Conservation (phyloP, 805 yeast genomes). For the Ogataea ramenticola region DNA sequence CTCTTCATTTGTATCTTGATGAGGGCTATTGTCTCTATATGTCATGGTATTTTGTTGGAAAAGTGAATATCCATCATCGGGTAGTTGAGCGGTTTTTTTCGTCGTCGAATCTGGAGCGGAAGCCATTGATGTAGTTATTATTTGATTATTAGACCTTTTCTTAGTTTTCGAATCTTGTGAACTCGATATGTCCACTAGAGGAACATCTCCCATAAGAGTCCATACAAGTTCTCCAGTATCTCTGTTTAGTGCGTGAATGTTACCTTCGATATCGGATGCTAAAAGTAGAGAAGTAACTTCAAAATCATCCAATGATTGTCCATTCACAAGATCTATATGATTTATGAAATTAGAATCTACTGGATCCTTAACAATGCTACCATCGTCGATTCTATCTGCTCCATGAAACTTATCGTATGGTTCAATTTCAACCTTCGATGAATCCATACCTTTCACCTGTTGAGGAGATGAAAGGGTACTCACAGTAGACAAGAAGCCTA, state of each 20-base stretch:
- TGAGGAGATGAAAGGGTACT: no score
- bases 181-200: constrained; percentile 39
- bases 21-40: neutral
- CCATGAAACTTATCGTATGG: no score
- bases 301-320: constrained; percentile 16
- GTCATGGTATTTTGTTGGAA: neutral
- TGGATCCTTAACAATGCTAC: no score
- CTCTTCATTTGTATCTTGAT: neutral
- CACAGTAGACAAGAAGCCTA: no score
- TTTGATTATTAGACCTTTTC: neutral
- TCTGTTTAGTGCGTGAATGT: constrained; percentile 72
- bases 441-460: no score
- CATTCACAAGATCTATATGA: neutral
- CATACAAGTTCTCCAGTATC: constrained; percentile 69
- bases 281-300: constrained; percentile 47
- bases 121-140: neutral
- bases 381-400: no score
- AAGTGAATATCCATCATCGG: neutral
- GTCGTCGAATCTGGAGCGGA: neutral
- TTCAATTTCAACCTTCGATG: neutral
- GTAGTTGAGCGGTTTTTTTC: neutral
- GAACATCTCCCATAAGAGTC: constrained; percentile 62
- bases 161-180: constrained; percentile 2
- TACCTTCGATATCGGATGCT: constrained; percentile 81
- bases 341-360: neutral